phyloP scores from a whole-genome alignment of 2,329 filamentous ascomycete genomes.

The Beauveria rudraprayagi region DNA sequence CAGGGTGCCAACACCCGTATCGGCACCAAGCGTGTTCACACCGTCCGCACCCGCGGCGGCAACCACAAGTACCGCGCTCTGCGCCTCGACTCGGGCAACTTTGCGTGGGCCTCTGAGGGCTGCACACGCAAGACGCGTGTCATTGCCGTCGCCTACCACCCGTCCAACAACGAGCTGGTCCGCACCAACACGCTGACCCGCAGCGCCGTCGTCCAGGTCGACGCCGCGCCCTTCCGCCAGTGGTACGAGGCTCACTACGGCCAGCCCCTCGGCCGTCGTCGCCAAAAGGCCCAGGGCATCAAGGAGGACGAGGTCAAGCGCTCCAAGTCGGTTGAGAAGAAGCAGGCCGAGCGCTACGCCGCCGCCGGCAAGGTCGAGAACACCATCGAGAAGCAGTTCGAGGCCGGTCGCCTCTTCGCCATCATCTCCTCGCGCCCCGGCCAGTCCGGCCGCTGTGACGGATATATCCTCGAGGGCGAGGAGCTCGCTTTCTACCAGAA shows the following conservation, averaged over 20 bases:
- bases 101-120: slow-evolving; percentile 98
- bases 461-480: slow-evolving; percentile 98
- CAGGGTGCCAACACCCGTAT: slow-evolving; percentile 99
- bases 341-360: slow-evolving; percentile 83
- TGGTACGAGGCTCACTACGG: slow-evolving; percentile 99
- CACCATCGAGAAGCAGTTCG: slow-evolving; percentile 96
- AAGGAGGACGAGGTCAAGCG: slow-evolving; percentile 72
- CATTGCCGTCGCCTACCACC: slow-evolving; percentile 97
- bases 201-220: slow-evolving; percentile 96
- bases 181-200: slow-evolving; percentile 99
- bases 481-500: slow-evolving; percentile 99
- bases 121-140: slow-evolving; percentile 98
- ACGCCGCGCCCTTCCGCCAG: slow-evolving; percentile 97
- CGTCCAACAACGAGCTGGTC: slow-evolving; percentile 99
- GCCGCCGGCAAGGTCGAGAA: slow-evolving; percentile 85
- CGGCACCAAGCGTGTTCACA: slow-evolving; percentile 90
- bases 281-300: slow-evolving; percentile 68
- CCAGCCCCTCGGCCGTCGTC: slow-evolving; percentile 76
- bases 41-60: slow-evolving; percentile 93
- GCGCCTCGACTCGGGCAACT: slow-evolving; percentile 98
- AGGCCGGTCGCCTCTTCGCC: slow-evolving; percentile 95
- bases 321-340: slow-evolving; percentile 91
- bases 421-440: slow-evolving; percentile 88
- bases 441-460: slow-evolving; percentile 93
- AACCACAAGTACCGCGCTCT: slow-evolving; percentile 99